These are phyloP conservation scores for Geotrichum fermentans DNA, from an alignment of 1,139 yeast species.

Conservation along the genomic window DNA sequence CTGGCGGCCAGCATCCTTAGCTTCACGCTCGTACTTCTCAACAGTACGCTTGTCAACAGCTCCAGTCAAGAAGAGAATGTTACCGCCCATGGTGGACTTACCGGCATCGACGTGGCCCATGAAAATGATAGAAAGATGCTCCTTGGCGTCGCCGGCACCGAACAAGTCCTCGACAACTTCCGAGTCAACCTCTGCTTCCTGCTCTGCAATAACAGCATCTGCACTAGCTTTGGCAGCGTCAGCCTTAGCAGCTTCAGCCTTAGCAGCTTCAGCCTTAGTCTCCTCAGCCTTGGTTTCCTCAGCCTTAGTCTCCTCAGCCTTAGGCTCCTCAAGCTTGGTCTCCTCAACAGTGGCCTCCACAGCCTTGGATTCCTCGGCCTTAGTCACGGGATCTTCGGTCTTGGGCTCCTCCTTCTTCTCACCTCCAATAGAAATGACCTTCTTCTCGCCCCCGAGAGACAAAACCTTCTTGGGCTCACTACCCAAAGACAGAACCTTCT, in stretches of 20 bases:
- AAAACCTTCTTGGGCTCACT: constrained; percentile 13
- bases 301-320: constrained; percentile 15
- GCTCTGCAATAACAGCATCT: constrained; percentile 60
- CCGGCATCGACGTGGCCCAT: constrained; percentile 99
- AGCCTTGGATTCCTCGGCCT: not conserved
- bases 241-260: constrained; percentile 29
- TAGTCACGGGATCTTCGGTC: not conserved
- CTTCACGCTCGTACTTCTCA: constrained; percentile 96
- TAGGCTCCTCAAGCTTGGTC: constrained; percentile 13
- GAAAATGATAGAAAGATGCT: constrained; percentile 90
- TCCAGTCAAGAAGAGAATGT: constrained; percentile 84
- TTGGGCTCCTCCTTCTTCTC: constrained; percentile 18
- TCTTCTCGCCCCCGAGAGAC: constrained; percentile 9
- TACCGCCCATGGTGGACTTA: constrained; percentile 99
- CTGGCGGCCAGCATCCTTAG: constrained; percentile 98
- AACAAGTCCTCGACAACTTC: constrained; percentile 87
- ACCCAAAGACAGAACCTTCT: constrained; percentile 21
- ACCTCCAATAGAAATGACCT: constrained; percentile 17
- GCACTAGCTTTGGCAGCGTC: constrained; percentile 31
- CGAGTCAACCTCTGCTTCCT: constrained; percentile 82
- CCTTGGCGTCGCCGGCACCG: constrained; percentile 69
- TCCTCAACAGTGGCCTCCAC: not conserved
- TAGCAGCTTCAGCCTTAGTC: constrained; percentile 30
- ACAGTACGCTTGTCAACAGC: constrained; percentile 99
- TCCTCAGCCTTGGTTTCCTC: constrained; percentile 11